Percentiles rank a stretch among this genome's conserved stretches.
Conservation (phyloP, 2,329 filamentous ascomycete genomes). For the Calonectria pseudoreteaudii region DNA sequence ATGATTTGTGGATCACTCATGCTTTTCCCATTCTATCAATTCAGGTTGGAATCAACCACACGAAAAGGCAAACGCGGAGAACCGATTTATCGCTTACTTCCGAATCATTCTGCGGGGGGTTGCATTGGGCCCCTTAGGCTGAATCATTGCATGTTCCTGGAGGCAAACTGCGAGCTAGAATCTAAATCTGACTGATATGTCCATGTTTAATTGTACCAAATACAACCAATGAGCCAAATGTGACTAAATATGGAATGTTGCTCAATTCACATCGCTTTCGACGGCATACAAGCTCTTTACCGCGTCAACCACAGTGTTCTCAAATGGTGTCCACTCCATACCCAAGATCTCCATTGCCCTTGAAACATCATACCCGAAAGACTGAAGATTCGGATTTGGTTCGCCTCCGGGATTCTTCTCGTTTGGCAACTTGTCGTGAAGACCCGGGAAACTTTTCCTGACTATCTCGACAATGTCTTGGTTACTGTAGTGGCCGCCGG, state of each 20-base stretch:
- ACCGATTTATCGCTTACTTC: neutral
- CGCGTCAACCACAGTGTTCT: neutral
- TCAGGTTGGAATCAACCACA: neutral
- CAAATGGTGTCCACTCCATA: slow-evolving; percentile 12
- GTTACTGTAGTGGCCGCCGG: slow-evolving; percentile 37
- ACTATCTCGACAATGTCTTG: slow-evolving; percentile 37
- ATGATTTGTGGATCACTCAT: neutral
- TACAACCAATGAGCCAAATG: neutral
- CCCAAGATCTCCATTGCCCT: neutral
- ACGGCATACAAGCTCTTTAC: neutral
- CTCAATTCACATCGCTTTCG: neutral
- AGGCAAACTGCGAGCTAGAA: neutral
- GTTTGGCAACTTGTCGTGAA: neutral
- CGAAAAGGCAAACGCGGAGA: too few relatives aligned
- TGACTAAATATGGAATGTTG: neutral
- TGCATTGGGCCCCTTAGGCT: neutral
- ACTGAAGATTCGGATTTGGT: neutral
- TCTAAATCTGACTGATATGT: neutral
- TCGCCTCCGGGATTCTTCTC: neutral
- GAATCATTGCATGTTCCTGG: neutral
- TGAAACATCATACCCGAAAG: slow-evolving; percentile 6
- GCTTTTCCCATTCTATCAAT: neutral
- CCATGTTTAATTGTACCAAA: neutral
- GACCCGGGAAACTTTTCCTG: slow-evolving; percentile 16
- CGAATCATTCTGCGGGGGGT: neutral